Percentiles rank a stretch among this genome's conserved stretches.
Evolutionary conservation across 2,329 filamentous ascomycete genomes (phyloP).

Genomic region (Diaporthe citri): DNA sequence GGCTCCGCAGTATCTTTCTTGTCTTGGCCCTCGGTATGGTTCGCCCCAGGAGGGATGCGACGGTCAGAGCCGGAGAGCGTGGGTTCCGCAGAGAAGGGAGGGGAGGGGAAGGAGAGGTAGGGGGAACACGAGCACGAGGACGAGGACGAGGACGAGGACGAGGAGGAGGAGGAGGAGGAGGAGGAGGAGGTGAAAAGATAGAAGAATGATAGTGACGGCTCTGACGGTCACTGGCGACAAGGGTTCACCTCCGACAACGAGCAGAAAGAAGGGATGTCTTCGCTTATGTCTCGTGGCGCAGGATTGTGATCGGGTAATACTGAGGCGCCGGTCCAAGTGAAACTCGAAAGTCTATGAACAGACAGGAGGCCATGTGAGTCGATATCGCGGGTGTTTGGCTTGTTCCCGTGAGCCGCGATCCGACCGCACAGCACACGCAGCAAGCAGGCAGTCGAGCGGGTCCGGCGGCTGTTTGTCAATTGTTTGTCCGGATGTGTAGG

Average conservation of each 20-base stretch:
- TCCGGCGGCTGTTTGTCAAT: conserved; percentile 3
- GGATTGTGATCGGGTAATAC: conserved; percentile 11
- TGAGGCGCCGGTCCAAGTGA: conserved; percentile 30
- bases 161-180: neutral
- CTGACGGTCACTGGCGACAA: neutral
- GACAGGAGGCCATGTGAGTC: conserved; percentile 30
- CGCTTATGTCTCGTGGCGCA: conserved; percentile 28
- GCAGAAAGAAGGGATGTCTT: conserved; percentile 21
- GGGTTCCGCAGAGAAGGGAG: neutral
- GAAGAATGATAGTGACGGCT: conserved; percentile 1
- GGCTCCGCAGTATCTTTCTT: neutral
- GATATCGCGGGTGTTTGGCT: conserved; percentile 24
- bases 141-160: neutral
- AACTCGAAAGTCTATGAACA: conserved; percentile 32
- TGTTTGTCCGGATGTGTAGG: neutral
- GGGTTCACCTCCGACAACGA: neutral
- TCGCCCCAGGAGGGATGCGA: conserved; percentile 2
- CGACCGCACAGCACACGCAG: conserved; percentile 9
- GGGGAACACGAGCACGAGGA: neutral
- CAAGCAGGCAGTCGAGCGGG: conserved; percentile 2
- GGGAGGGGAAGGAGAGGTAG: neutral
- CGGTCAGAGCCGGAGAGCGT: neutral
- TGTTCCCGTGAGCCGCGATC: conserved; percentile 2
- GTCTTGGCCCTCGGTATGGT: neutral
- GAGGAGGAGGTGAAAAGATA: neutral